phyloP scores from a whole-genome alignment of 2,329 filamentous ascomycete species.

The Coniella lustricola region DNA sequence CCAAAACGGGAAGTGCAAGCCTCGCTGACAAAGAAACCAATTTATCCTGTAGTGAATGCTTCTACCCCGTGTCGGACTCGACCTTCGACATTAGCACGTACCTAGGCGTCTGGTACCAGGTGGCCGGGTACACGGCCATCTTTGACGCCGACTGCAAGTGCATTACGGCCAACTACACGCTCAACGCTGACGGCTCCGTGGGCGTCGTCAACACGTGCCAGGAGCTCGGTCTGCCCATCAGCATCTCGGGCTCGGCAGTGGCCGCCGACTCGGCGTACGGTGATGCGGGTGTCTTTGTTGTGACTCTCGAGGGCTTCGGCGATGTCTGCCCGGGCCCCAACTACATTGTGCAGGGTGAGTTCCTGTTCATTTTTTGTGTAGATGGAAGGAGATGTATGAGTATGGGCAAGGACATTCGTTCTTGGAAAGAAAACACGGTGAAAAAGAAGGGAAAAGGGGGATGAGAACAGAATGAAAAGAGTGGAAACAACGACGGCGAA shows the following conservation, averaged over 20 bases:
- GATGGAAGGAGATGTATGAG: too few species aligned
- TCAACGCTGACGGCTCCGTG: slow-evolving; percentile 17
- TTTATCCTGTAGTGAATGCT: slow-evolving; percentile 16
- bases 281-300: slow-evolving; percentile 16
- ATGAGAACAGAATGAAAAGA: too few species aligned
- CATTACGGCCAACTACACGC: slow-evolving; percentile 17
- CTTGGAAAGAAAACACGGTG: too few species aligned
- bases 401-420: too few species aligned
- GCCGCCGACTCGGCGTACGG: slow-evolving; percentile 17
- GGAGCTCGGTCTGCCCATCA: slow-evolving; percentile 12
- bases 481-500: too few species aligned
- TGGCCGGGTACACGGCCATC: slow-evolving; percentile 16
- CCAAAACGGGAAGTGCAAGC: too few species aligned
- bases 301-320: slow-evolving; percentile 15
- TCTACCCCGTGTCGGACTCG: slow-evolving; percentile 17
- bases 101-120: slow-evolving; percentile 18
- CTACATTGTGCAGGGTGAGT: slow-evolving; percentile 20
- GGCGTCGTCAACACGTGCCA: slow-evolving; percentile 17
- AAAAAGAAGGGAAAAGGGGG: too few species aligned
- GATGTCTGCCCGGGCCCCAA: slow-evolving; percentile 17
- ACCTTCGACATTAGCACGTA: slow-evolving; percentile 16
- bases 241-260: slow-evolving; percentile 15
- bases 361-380: too few species aligned
- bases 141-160: slow-evolving; percentile 18
- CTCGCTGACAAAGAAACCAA: too few species aligned